A percentile compares a stretch with the other conserved stretches of the same genome.
Conservation (phyloP, 352 stramenopile genomes). For the Phytophthora pini region DNA sequence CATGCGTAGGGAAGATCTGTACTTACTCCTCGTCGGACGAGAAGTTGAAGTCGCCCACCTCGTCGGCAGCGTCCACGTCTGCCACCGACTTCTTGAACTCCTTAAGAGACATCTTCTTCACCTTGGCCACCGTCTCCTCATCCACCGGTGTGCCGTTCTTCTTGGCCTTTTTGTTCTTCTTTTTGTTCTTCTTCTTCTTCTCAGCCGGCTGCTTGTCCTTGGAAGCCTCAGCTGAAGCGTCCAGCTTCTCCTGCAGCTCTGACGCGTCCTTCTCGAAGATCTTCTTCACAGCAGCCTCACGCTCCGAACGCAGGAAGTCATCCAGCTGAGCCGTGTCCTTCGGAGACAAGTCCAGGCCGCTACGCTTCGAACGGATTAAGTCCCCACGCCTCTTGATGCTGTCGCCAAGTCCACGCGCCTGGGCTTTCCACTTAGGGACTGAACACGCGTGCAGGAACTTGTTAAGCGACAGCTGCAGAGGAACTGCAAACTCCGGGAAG, state of each 20-base stretch:
- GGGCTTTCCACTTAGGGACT: conserved; percentile 82
- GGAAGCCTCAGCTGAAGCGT: conserved; percentile 49
- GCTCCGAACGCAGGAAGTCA: conserved; percentile 81
- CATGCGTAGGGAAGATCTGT: conserved; percentile 8
- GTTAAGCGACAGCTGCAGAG: conserved; percentile 86
- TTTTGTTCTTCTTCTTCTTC: conserved; percentile 55
- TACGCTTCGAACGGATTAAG: conserved; percentile 91
- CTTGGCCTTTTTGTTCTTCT: conserved; percentile 48
- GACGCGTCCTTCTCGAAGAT: conserved; percentile 79
- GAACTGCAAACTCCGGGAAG: conserved; percentile 95
- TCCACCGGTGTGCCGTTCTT: conserved; percentile 45
- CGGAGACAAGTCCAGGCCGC: conserved; percentile 88
- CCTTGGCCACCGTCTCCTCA: conserved; percentile 72
- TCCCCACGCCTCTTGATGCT: conserved; percentile 79
- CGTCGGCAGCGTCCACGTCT: conserved; percentile 69
- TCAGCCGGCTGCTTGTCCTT: conserved; percentile 46
- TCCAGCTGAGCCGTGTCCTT: conserved; percentile 88
- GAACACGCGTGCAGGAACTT: conserved; percentile 89
- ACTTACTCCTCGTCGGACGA: conserved; percentile 73
- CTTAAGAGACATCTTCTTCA: conserved; percentile 85
- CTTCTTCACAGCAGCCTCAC: conserved; percentile 87
- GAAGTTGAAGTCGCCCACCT: conserved; percentile 84
- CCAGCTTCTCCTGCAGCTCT: conserved; percentile 75
- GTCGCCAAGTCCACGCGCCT: conserved; percentile 65
- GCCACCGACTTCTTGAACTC: conserved; percentile 85